phyloP scores from a whole-genome alignment of 2,329 filamentous ascomycete species.

The Dactylellina cionopaga region DNA sequence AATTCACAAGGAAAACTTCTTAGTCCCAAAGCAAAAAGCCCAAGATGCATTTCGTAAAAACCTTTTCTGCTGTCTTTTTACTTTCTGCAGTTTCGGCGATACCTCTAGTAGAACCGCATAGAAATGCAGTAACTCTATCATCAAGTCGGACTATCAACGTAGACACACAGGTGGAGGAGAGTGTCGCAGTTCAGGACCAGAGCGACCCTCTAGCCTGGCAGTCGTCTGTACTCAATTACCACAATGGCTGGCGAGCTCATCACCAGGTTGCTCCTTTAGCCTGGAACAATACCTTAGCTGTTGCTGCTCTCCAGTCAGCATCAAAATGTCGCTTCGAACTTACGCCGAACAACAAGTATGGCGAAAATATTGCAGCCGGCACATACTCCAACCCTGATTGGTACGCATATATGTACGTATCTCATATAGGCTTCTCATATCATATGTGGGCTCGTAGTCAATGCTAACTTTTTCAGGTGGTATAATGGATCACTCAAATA shows the following conservation, averaged over 20 bases:
- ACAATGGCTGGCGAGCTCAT: slow-evolving; percentile 28
- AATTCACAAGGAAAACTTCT: neutral
- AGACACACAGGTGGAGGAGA: neutral
- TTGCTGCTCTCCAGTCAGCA: slow-evolving; percentile 12
- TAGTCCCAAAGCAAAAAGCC: neutral
- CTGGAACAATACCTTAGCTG: slow-evolving; percentile 23
- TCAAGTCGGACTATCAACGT: neutral
- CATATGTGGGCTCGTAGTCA: neutral
- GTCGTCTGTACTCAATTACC: slow-evolving; percentile 13
- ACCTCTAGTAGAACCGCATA: neutral
- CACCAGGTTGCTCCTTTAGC: slow-evolving; percentile 9
- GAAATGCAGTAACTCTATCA: neutral
- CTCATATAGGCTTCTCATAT: neutral
- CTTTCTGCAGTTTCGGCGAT: neutral
- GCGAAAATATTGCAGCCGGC: slow-evolving; percentile 28
- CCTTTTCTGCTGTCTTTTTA: neutral
- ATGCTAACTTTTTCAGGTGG: slow-evolving; percentile 72
- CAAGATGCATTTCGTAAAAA: slow-evolving; percentile 9
- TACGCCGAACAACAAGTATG: slow-evolving; percentile 12
- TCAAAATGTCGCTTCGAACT: slow-evolving; percentile 17
- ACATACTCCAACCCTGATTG: slow-evolving; percentile 14
- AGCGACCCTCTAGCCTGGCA: slow-evolving; percentile 1
- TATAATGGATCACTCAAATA: slow-evolving; percentile 70
- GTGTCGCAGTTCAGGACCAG: neutral
- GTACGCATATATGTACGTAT: slow-evolving; percentile 23